Conservation (phyloP, 129 eudicot genomes). For the Artemisia tridentata region DNA sequence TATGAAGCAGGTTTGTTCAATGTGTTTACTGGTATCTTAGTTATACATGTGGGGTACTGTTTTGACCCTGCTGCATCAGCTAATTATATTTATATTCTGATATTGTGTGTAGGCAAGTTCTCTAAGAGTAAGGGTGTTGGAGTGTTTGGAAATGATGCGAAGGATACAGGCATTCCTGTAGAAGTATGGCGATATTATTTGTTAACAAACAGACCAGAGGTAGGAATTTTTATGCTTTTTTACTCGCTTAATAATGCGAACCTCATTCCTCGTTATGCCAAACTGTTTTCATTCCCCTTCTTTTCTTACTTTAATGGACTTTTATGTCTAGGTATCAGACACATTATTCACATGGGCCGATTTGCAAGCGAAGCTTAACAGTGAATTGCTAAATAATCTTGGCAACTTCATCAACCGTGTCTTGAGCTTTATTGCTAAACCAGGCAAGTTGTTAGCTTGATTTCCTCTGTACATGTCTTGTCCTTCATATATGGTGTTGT, state of each 20-base stretch:
- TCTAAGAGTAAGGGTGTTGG: constrained; percentile 94
- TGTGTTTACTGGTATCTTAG: neutral
- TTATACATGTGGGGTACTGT: neutral
- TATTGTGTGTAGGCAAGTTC: constrained; percentile 51
- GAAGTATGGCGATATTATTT: constrained; percentile 98
- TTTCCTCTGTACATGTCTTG: too few species aligned
- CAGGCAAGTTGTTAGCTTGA: constrained; percentile 45
- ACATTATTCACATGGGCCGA: constrained; percentile 89
- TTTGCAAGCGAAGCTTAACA: constrained; percentile 85
- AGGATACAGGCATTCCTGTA: constrained; percentile 85
- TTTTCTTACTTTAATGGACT: neutral
- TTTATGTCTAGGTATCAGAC: constrained; percentile 69
- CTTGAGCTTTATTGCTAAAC: constrained; percentile 89
- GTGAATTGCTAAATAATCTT: constrained; percentile 73
- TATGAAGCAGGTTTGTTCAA: constrained; percentile 77
- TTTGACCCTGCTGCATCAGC: neutral
- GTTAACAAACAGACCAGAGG: constrained; percentile 94
- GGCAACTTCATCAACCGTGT: constrained; percentile 94
- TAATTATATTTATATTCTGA: neutral
- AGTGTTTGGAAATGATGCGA: constrained; percentile 94
- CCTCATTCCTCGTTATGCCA: neutral
- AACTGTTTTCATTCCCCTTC: neutral
- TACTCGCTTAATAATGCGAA: constrained; percentile 8
- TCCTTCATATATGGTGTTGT: too few species aligned
- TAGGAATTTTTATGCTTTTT: constrained; percentile 21